Base-by-base conservation (phyloP, 2,329 filamentous ascomycete genomes). In the Dothidotthia symphoricarpi region DNA sequence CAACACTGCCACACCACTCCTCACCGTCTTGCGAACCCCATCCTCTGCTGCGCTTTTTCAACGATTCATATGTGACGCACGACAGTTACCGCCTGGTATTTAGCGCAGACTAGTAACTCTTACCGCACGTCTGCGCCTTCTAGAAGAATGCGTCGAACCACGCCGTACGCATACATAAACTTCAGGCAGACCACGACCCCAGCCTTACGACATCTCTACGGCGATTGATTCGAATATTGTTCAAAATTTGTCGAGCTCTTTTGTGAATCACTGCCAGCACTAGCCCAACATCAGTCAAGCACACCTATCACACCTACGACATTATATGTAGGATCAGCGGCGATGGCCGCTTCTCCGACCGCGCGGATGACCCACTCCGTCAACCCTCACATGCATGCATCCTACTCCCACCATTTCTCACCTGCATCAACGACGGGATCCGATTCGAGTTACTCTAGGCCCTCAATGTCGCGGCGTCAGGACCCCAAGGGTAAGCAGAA, bases 351-450 rank as follows among this genome's bases (percentile, higher is more conserved):
- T 33, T 46, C 52, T 36, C 49, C 50, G 10, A 35, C 48, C 19
- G 41, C 53, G 22, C 53, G 45, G 25, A 39, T 53, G 43, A 57
- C 56, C 36, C 49, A 57, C 45, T 56, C 53, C 41, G 32, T 49
- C 44, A 39, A 48, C 41, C 44, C 31, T 25, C 51, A 49, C 43
- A 30, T 52, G 35, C 47, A 39, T 36, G 34, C 47, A 22, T 39
- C 39, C 28, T 22, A 9, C 19, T 45, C 49, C 11, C 41, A 40
- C 24, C 51, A 43, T 45, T 45, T 53, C 32, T 53, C 55, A 25
- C 56, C 60, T 29, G 43, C 49, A 16, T 54, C 55, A n/a, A 43
- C 49, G 14, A 36, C 49, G 16, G 35, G 41, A 14, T 53, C 51
- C 17, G 53, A 53, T 37, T 49, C 53, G 39, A 43, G 41, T 28